Evolutionary conservation across 1,284 basidiomycete species (phyloP), one percentile per base, ranked within the genome.

Genomic region (Ganoderma multipileum): DNA sequence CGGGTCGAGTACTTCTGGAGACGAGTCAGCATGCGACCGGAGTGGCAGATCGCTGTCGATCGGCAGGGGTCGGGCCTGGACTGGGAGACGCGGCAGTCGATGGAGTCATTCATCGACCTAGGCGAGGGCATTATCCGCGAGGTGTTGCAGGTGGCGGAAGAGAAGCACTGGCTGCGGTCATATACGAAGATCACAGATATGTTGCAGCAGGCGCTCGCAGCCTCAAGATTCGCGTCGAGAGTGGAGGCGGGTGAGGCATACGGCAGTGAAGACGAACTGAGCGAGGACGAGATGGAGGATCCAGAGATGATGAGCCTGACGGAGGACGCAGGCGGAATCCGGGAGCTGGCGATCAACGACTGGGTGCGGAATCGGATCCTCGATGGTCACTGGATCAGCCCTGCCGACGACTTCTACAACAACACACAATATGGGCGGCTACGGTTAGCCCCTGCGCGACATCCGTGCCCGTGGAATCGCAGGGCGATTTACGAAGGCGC

Each of bases 301-400:
- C 80, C 85, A 14, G 88, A 90, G 70, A 71, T 89, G 47, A 79
- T 91, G 72, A 85, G 87, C 28, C 77, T 87, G 72, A 86, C 87
- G 6, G 91, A 92, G 71, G 88, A 91, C 50, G 80, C 83, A 7
- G 85, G 81, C 8, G 83, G 87, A 33, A 86, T 91, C 5, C 83
- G 86, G 36, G 89, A 91, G 23, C 80, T 93, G 63, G 90, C 91
- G 0, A 79, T 93, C 61, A 82, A 84, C n/a, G 91, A 92, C 73
- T 93, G 91, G 90, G 90, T 90, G 6, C 84, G 92, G 36, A 83
- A 82, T 23, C 81, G 91, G 58, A 90, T 93, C 61, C 79, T 93
- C 41, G 91, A 93, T 66, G 91, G 92, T 0, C 85, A 88, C 71
- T 93, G 91, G 91, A 80, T 89, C 65, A 89, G 85, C 61, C 92